Conservation (phyloP, 2,329 filamentous ascomycete genomes). For the Hypocrella siamensis region DNA sequence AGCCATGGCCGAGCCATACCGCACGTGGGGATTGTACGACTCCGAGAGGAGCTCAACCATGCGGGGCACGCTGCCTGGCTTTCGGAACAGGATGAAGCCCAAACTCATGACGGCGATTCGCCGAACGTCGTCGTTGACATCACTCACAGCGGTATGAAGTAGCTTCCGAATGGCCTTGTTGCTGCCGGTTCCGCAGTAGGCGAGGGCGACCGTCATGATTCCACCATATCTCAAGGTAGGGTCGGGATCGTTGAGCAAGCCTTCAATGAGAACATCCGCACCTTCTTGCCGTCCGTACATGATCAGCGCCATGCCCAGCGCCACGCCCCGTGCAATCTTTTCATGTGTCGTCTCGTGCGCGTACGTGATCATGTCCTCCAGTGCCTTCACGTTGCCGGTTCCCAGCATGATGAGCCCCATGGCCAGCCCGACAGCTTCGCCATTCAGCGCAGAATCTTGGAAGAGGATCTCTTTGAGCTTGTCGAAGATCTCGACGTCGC, state of each 20-base stretch:
- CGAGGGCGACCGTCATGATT: constrained; percentile 96
- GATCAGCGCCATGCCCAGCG: constrained; percentile 92
- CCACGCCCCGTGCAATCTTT: constrained; percentile 93
- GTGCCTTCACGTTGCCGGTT: constrained; percentile 83
- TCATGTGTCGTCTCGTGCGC: constrained; percentile 97
- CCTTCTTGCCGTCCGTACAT: constrained; percentile 95
- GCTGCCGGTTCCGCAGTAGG: constrained; percentile 92
- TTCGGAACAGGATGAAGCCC: constrained; percentile 96
- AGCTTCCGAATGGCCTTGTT: constrained; percentile 97
- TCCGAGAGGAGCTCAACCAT: constrained; percentile 98
- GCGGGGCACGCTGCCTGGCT: constrained; percentile 88
- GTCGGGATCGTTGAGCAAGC: constrained; percentile 82
- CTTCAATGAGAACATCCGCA: constrained; percentile 87
- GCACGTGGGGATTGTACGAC: constrained; percentile 96
- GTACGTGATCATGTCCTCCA: constrained; percentile 96
- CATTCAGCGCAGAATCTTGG: constrained; percentile 88
- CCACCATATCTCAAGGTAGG: constrained; percentile 89
- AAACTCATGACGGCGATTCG: constrained; percentile 94
- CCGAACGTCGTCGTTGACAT: constrained; percentile 94
- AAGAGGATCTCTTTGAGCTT: constrained; percentile 81
- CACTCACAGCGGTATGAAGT: constrained; percentile 89
- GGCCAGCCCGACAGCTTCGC: constrained; percentile 84
- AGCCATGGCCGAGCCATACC: constrained; percentile 96
- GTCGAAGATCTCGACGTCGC: constrained; percentile 78
- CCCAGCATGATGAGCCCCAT: constrained; percentile 99